Conservation (phyloP, 805 yeast species). For the Myxozyma kluyveri region DNA sequence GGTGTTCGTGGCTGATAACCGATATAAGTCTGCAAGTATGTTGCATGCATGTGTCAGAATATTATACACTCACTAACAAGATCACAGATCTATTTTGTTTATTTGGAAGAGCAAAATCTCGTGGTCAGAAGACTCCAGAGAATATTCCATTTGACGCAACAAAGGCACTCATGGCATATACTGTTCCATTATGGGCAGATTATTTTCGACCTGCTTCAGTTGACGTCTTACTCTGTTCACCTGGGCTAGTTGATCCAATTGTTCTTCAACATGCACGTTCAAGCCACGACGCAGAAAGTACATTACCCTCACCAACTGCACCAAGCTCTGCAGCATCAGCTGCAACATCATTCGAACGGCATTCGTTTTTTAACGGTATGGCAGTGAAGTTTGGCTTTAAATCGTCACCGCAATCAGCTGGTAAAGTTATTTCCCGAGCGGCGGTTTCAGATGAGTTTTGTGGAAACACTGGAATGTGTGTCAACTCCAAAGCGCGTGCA, state of each 20-base stretch:
- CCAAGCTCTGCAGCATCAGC: background rate
- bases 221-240: conserved; percentile 21
- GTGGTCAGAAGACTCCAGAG: background rate
- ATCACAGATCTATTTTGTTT: conserved; percentile 10
- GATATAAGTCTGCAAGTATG: conserved; percentile 21
- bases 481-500: conserved; percentile 7
- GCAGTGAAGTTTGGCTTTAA: background rate
- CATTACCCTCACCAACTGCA: background rate
- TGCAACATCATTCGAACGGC: background rate
- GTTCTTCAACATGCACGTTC: background rate
- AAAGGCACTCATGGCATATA: conserved; percentile 21
- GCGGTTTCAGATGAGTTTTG: conserved; percentile 9
- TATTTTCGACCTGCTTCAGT: conserved; percentile 7
- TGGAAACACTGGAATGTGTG: conserved; percentile 10
- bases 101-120: background rate
- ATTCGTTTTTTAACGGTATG: background rate
- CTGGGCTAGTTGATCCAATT: background rate
- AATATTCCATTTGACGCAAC: conserved; percentile 11
- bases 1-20: conserved; percentile 18
- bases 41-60: background rate
- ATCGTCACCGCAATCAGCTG: conserved; percentile 2
- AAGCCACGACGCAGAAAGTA: background rate
- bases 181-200: conserved; percentile 14
- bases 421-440: conserved; percentile 9
- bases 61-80: background rate